Evolutionary conservation across 1,284 basidiomycete genomes (phyloP), one percentile per base, ranked within the genome.

Genomic region (Rhodotorula sp.): DNA sequence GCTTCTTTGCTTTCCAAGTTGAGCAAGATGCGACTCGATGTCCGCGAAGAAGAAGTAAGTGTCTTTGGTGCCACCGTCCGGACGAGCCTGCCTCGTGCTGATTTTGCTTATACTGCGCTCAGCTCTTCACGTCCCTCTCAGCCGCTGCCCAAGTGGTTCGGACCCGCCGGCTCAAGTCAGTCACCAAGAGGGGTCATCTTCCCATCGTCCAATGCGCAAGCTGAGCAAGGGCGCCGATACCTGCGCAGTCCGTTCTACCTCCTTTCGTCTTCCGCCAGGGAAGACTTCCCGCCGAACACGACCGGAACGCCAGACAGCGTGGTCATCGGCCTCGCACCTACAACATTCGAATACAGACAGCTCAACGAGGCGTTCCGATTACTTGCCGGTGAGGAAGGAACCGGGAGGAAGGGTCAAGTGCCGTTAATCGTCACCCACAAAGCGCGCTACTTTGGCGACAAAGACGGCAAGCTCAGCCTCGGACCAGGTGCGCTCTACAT

Each of bases 331-430:
- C 84, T 89, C 26, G 84, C 88, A 1, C 87, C 87, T 2, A 73
- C 81, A 0, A 76, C 82, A 4, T 83, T 90, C 72, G 82, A 83
- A 50, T 90, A 90, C 78, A 80, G 82, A 66, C 43, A 65, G 23
- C 83, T 91, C 64, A 89, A 89, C 79, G 83, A 83, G 15, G 89
- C 89, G 0, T 90, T 90, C 75, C 85, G 88, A 2, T 83, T 90
- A 26, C 83, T 90, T 10, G 77, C 79, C 19, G 68, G 76, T 12
- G 81, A 76, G 18, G 55, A 62, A 16, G 56, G 47, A 3, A 34
- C 21, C 2, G 19, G 26, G 1, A 34, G 21, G 10, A 67, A 63
- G 26, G 62, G 61, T 2, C 71, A 69, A 5, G 68, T 81, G 3
- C 82, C 82, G 2, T 82, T 89, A 47, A 84, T 89, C 38, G 86